phyloP scores from a whole-genome alignment of 31 red algal species.

The Asparagopsis taxiformis region DNA sequence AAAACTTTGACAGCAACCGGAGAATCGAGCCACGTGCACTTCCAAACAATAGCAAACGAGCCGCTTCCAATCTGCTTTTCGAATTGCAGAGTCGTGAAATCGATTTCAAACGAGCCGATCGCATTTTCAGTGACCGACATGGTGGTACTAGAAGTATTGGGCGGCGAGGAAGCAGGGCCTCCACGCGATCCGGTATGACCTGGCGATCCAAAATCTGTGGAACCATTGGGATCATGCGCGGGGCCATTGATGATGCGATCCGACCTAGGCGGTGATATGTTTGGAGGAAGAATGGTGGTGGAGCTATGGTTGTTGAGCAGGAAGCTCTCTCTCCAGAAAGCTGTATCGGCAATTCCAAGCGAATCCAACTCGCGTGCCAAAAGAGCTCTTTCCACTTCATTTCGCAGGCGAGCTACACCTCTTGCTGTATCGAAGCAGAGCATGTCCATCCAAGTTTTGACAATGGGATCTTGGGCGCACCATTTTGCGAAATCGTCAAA shows the following conservation, averaged over 20 bases:
- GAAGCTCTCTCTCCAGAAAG: slow-evolving; percentile 47
- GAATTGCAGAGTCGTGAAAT: slow-evolving; percentile 71
- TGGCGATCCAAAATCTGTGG: no score
- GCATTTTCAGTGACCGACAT: slow-evolving; percentile 36
- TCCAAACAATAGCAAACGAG: slow-evolving; percentile 93
- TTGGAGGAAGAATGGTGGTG: no score
- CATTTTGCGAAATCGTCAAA: slow-evolving; percentile 82
- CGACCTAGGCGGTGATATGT: no score
- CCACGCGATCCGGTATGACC: no score
- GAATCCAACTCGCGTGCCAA: slow-evolving; percentile 70
- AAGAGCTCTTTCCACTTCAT: slow-evolving; percentile 71
- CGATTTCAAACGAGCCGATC: slow-evolving; percentile 88
- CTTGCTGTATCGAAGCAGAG: slow-evolving; percentile 51
- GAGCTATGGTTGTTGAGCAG: no score
- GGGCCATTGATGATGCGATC: no score
- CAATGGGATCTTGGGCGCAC: slow-evolving; percentile 33
- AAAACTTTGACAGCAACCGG: slow-evolving; percentile 98
- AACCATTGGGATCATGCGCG: no score
- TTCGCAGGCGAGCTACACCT: slow-evolving; percentile 63
- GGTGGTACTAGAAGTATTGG: not conserved
- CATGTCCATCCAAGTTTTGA: slow-evolving; percentile 69
- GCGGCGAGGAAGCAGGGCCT: not conserved
- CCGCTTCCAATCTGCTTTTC: slow-evolving; percentile 84
- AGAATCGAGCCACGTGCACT: slow-evolving; percentile 86
- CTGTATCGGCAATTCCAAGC: slow-evolving; percentile 45